These are phyloP conservation scores for Vitis cinerea DNA, from an alignment of 164 flowering plant species.

Conservation along the genomic window DNA sequence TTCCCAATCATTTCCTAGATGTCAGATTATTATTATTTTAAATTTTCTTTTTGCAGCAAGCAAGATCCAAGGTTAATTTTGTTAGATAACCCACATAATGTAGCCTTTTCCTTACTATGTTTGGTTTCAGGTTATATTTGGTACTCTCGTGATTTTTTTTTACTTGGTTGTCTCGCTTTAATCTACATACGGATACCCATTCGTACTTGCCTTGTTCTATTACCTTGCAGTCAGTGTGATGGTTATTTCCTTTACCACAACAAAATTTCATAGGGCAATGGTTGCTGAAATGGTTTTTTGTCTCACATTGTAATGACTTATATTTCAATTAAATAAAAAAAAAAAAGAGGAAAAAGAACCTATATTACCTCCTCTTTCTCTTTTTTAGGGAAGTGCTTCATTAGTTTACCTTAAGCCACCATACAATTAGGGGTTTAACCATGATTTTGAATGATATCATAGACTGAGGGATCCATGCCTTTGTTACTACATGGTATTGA, in stretches of 20 bases:
- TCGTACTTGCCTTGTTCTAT: neutral
- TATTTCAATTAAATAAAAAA: too few relatives aligned
- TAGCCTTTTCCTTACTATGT: neutral
- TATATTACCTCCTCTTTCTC: neutral
- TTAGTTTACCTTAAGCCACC: neutral
- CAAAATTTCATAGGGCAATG: too few relatives aligned
- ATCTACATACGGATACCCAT: neutral
- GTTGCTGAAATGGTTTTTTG: too few relatives aligned
- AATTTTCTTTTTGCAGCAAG: neutral
- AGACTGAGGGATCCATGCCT: neutral
- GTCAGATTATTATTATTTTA: neutral
- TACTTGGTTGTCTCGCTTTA: neutral
- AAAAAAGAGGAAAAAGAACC: too few relatives aligned
- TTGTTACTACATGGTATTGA: neutral
- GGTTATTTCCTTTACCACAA: too few relatives aligned
- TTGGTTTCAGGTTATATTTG: conserved; percentile 5
- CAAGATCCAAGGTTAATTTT: conserved; percentile 22
- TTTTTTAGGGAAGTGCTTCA: neutral
- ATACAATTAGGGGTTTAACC: neutral
- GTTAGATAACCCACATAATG: conserved; percentile 4
- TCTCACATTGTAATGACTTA: too few relatives aligned
- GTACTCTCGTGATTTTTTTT: neutral
- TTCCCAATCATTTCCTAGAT: neutral
- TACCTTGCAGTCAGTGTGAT: too few relatives aligned
- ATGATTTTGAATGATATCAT: neutral